These are phyloP conservation scores for Botryotinia calthae DNA, from an alignment of 2,329 filamentous ascomycete genomes.

Conservation along the genomic window DNA sequence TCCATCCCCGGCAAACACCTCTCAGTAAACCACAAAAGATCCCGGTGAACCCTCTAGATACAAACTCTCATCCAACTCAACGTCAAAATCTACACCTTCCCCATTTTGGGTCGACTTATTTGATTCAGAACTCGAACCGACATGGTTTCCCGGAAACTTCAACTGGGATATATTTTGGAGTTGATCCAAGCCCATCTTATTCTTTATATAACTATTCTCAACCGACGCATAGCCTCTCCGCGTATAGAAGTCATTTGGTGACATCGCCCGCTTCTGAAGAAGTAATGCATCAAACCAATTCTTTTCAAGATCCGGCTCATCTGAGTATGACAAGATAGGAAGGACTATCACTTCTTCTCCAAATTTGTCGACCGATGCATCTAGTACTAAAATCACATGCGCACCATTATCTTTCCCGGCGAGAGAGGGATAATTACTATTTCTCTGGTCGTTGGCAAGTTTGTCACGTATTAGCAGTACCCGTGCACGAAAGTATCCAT, in stretches of 20 bases:
- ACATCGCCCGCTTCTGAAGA: background rate
- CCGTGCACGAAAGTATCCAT: background rate
- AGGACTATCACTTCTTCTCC: background rate
- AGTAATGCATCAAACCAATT: background rate
- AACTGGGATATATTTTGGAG: background rate
- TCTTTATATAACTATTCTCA: rapidly evolving
- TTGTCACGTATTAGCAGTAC: background rate
- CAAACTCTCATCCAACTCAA: background rate
- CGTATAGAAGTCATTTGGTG: background rate
- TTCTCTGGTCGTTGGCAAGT: background rate
- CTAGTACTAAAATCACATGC: rapidly evolving
- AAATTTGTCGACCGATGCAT: background rate
- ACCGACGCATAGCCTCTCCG: background rate
- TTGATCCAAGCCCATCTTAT: background rate
- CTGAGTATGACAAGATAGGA: background rate
- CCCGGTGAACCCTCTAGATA: background rate
- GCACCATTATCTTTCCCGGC: rapidly evolving
- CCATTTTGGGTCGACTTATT: no score
- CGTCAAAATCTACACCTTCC: background rate
- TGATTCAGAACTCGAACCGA: background rate
- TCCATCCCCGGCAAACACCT: background rate
- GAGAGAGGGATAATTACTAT: rapidly evolving
- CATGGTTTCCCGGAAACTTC: background rate
- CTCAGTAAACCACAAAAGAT: constrained; percentile 8
- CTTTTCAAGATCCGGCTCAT: background rate